Evolutionary conservation across 2,329 filamentous ascomycete genomes (phyloP).

Genomic region (Fusarium coicis): DNA sequence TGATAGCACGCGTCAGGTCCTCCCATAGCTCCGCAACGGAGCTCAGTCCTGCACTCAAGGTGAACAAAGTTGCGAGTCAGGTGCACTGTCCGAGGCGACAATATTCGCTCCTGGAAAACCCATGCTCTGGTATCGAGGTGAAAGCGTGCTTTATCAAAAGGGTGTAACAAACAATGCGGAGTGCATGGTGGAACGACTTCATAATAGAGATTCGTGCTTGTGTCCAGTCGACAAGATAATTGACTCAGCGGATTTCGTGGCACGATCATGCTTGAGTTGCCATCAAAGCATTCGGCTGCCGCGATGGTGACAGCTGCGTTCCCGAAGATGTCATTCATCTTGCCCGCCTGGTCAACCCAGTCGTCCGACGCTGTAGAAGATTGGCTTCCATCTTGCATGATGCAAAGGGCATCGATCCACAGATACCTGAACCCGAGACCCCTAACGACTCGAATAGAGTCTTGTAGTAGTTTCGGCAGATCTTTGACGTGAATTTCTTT

Average conservation of each 20-base stretch:
- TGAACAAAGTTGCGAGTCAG: neutral
- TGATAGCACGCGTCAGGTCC: neutral
- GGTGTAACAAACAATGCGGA: neutral
- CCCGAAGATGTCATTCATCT: neutral
- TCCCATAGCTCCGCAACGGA: neutral
- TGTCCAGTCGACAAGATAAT: neutral
- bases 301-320: neutral
- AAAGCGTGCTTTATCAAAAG: neutral
- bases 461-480: neutral
- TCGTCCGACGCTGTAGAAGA: neutral
- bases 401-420: conserved; percentile 1
- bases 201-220: neutral
- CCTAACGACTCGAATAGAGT: neutral
- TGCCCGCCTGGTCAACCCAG: neutral
- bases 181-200: neutral
- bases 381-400: neutral
- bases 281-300: neutral
- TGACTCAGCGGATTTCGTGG: neutral
- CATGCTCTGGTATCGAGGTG: neutral
- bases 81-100: neutral
- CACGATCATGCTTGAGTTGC: neutral
- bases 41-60: neutral
- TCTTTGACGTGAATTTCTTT: neutral
- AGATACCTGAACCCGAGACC: neutral
- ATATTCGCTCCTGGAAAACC: neutral